A percentile compares a stretch with the other conserved stretches of the same genome.
These are phyloP conservation scores for Trichocladium uniseriatum DNA, from an alignment of 495 filamentous ascomycete species.

Conservation along the genomic window DNA sequence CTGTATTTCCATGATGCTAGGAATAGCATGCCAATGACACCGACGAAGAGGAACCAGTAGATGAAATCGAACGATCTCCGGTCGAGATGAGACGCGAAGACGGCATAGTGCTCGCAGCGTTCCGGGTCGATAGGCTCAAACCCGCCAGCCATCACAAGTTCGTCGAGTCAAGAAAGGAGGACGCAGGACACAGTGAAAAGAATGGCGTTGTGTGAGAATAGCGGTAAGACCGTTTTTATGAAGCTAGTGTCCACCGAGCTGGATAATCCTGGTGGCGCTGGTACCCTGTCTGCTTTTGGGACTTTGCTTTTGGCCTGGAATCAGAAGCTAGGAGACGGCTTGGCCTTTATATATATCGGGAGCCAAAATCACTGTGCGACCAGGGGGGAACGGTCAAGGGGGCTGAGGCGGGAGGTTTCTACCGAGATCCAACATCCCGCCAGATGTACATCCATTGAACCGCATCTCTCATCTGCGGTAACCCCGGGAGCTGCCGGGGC, in stretches of 20 bases:
- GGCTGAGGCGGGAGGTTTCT: too few relatives aligned
- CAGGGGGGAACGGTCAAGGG: too few relatives aligned
- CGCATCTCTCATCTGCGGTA: too few relatives aligned
- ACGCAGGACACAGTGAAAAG: not conserved
- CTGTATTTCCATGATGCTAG: slow-evolving; percentile 33
- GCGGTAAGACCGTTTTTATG: slow-evolving; percentile 4
- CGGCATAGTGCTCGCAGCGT: slow-evolving; percentile 37
- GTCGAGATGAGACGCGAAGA: slow-evolving; percentile 32
- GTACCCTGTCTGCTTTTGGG: slow-evolving; percentile 1
- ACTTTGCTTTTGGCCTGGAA: not conserved
- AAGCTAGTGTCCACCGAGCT: slow-evolving; percentile 4
- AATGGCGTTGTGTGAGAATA: not conserved
- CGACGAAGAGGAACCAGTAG: slow-evolving; percentile 39
- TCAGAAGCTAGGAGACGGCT: not conserved
- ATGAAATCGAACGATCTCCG: slow-evolving; percentile 34
- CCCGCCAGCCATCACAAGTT: slow-evolving; percentile 30
- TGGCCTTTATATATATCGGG: slow-evolving; percentile 7
- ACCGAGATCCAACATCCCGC: too few relatives aligned
- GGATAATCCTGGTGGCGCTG: slow-evolving; percentile 3
- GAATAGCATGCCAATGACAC: slow-evolving; percentile 32
- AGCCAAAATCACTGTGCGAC: too few relatives aligned
- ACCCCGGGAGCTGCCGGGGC: too few relatives aligned
- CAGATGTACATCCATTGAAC: too few relatives aligned
- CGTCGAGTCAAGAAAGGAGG: not conserved
- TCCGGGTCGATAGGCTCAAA: slow-evolving; percentile 22